Percentiles rank a stretch among this genome's conserved stretches.
These are phyloP conservation scores for Ascochyta rabiei DNA, from an alignment of 2,329 filamentous ascomycete species.

Conservation along the genomic window DNA sequence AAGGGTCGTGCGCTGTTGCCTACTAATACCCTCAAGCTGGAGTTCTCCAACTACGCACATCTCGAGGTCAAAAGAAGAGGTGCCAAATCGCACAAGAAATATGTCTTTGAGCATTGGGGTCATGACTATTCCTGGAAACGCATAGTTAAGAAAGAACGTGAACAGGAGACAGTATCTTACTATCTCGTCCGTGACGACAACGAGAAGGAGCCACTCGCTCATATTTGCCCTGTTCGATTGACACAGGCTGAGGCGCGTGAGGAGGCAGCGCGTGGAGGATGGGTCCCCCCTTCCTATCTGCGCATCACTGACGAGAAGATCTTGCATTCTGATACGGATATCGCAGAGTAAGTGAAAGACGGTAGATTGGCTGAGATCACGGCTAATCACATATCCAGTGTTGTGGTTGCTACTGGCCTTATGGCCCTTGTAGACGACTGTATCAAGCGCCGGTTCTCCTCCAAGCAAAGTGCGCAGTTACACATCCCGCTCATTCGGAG, in stretches of 20 bases:
- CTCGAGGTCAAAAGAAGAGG: slow-evolving; percentile 78
- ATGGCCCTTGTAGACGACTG: slow-evolving; percentile 88
- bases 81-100: slow-evolving; percentile 71
- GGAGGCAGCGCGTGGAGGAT: slow-evolving; percentile 80
- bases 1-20: slow-evolving; percentile 56
- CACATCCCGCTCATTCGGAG: slow-evolving; percentile 58
- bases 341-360: slow-evolving; percentile 75
- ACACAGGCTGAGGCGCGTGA: slow-evolving; percentile 71
- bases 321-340: slow-evolving; percentile 73
- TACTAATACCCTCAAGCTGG: slow-evolving; percentile 82
- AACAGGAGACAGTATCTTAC: slow-evolving; percentile 71
- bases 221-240: slow-evolving; percentile 81
- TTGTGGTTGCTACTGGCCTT: slow-evolving; percentile 88
- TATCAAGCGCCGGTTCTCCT: slow-evolving; percentile 79
- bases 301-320: slow-evolving; percentile 81
- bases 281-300: slow-evolving; percentile 89
- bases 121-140: slow-evolving; percentile 84
- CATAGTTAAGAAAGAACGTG: slow-evolving; percentile 66
- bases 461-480: slow-evolving; percentile 58
- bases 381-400: slow-evolving; percentile 58
- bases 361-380: not conserved
- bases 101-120: slow-evolving; percentile 95
- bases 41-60: slow-evolving; percentile 97
- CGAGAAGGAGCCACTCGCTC: slow-evolving; percentile 69
- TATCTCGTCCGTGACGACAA: slow-evolving; percentile 75